Percentiles rank a stretch among this genome's conserved stretches.
phyloP scores from a whole-genome alignment of 2,329 filamentous ascomycete genomes.

The Colletotrichum zoysiae region DNA sequence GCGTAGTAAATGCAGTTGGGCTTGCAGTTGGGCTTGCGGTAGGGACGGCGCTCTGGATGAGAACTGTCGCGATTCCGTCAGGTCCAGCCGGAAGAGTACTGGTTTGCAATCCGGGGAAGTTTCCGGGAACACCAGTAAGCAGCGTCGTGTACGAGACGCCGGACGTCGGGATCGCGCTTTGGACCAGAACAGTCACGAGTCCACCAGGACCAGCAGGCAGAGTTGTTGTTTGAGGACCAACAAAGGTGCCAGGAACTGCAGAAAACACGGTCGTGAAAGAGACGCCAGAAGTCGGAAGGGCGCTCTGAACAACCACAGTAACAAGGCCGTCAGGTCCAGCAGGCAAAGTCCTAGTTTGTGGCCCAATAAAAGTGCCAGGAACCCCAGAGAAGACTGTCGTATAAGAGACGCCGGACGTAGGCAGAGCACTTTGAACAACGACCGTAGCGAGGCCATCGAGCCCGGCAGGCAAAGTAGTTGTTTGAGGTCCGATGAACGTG shows the following conservation, averaged over 20 bases:
- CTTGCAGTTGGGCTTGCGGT: neutral
- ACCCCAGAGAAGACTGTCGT: neutral
- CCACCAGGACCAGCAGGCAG: conserved; percentile 16
- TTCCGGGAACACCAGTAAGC: neutral
- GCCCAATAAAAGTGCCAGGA: conserved; percentile 8
- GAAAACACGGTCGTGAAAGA: neutral
- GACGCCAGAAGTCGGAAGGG: neutral
- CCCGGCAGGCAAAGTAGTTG: conserved; percentile 2
- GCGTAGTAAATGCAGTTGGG: neutral
- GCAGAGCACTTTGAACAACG: conserved; percentile 6
- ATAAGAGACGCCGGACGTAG: neutral
- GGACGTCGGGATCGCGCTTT: conserved; percentile 10
- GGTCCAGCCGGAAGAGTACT: neutral
- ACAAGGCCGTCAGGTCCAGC: conserved; percentile 14
- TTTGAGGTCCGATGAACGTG: conserved; percentile 1
- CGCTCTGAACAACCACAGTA: conserved; percentile 13
- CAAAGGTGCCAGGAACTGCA: neutral
- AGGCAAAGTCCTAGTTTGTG: conserved; percentile 5
- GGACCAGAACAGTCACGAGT: conserved; percentile 17
- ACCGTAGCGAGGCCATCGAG: conserved; percentile 16
- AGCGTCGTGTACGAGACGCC: conserved; percentile 7
- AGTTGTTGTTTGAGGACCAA: conserved; percentile 4
- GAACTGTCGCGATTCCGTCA: neutral
- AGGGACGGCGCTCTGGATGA: conserved; percentile 19
- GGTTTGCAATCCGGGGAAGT: neutral